Base-by-base conservation (phyloP, 2,329 filamentous ascomycete species). In the Drechslerella dactyloides region DNA sequence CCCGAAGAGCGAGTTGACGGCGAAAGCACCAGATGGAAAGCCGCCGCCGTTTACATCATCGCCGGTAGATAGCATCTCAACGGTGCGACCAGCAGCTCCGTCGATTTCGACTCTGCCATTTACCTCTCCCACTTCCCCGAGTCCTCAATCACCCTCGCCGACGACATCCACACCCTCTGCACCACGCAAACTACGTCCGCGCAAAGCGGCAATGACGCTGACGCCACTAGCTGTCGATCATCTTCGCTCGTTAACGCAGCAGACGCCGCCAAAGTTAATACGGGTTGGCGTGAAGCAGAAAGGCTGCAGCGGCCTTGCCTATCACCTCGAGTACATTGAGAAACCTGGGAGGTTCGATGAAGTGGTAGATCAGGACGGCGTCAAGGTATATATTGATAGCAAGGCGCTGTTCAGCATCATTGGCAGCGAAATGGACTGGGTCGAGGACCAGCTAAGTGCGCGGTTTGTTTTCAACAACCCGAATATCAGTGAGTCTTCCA, bases 341-440 rank as follows among this genome's bases (percentile, higher is more conserved):
- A 93, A 93, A 83, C 86, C 93, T 0, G 91, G 88, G 2, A 83
- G 85, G 40, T 93, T 97, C 77, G 94, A 99, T 77, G 94, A 99
- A 80, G 84, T 88, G 57, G 91, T 99, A 0, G 93, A 96, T 78
- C 94, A 99, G 79, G 94, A 97, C 77, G 94, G 93, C 0, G 93
- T 99, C 65, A 93, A 90, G 81, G 93, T 99, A 35, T 80, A 97
- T 79, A 94, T 99, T 65, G 94, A 99, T 80, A 96, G 91, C 84
- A 97, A 97, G 83, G 94, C 94, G 46, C 82, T 99, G 55, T 93
- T 99, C 79, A 97, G 93, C 80, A 97, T 99, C 60, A 97, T 99
- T 77, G 94, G 94, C 3, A 96, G 90, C 78, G 93, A 97, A 82
- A 99, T 99, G 94, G 94, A 99, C 78, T 99, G 93, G 93, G 85